phyloP scores from a whole-genome alignment of 257 asterid genomes.

The Osmanthus fragrans region DNA sequence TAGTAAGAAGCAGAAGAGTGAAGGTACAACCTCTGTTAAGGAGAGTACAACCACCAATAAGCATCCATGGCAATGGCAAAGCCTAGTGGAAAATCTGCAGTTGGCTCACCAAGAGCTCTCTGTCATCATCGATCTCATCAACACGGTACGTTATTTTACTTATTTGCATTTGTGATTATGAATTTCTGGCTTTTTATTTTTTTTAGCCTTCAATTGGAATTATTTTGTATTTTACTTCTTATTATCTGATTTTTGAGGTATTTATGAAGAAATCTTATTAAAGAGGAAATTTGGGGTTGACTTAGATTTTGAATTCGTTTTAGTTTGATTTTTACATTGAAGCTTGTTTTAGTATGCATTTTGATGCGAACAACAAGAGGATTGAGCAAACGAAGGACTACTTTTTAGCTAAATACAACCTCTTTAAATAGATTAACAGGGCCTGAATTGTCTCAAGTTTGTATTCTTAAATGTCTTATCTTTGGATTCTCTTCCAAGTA shows the following conservation, averaged over 20 bases:
- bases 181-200: neutral
- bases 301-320: neutral
- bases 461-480: neutral
- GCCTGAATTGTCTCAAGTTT: neutral
- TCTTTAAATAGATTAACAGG: neutral
- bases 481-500: neutral
- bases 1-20: constrained; percentile 75
- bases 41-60: constrained; percentile 47
- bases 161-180: constrained; percentile 1
- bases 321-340: neutral
- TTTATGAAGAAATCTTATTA: neutral
- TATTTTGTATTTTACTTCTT: neutral
- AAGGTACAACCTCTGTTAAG: constrained; percentile 42
- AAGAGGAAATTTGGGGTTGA: neutral
- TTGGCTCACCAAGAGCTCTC: constrained; percentile 95
- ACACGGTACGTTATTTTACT: constrained; percentile 53
- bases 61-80: constrained; percentile 86
- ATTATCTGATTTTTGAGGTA: neutral
- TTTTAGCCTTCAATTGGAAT: constrained; percentile 3
- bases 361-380: neutral
- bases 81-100: constrained; percentile 85
- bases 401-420: neutral
- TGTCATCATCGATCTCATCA: constrained; percentile 90
- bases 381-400: neutral
- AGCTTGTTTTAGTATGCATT: neutral